A percentile compares a stretch with the other conserved stretches of the same genome.
Evolutionary conservation across 176 grass and related monocot genomes (phyloP).

Genomic region (Carex cristatella): DNA sequence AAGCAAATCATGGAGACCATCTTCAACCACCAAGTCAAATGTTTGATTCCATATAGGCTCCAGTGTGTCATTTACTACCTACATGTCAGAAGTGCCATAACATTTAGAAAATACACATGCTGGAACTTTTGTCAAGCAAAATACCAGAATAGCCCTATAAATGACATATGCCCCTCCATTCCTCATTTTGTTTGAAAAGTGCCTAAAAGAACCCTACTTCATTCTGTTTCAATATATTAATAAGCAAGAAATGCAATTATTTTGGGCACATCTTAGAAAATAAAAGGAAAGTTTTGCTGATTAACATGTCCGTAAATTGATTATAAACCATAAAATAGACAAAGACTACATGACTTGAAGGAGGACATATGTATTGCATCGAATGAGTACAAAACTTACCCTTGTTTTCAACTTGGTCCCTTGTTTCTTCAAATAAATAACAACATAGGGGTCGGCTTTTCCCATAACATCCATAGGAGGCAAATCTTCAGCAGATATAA

Average conservation of each 20-base stretch:
- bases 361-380: not conserved
- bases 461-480: constrained; percentile 95
- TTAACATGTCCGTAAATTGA: not conserved
- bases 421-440: constrained; percentile 75
- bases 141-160: not conserved
- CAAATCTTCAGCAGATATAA: constrained; percentile 90
- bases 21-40: constrained; percentile 95
- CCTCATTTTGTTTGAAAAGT: not conserved
- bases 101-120: not conserved
- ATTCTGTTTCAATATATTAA: not conserved
- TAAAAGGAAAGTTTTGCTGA: not conserved
- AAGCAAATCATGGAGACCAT: constrained; percentile 97
- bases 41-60: constrained; percentile 96
- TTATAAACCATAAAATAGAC: not conserved
- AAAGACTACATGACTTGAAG: not conserved
- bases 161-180: not conserved
- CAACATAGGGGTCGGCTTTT: constrained; percentile 90
- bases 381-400: constrained; percentile 35
- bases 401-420: constrained; percentile 92
- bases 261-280: not conserved
- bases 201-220: not conserved
- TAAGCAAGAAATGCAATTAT: not conserved
- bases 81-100: constrained; percentile 18
- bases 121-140: not conserved
- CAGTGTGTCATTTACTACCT: constrained; percentile 85